Evolutionary conservation across 768 basidiomycete species (phyloP).

Genomic region (Leccinum fibrillosum): DNA sequence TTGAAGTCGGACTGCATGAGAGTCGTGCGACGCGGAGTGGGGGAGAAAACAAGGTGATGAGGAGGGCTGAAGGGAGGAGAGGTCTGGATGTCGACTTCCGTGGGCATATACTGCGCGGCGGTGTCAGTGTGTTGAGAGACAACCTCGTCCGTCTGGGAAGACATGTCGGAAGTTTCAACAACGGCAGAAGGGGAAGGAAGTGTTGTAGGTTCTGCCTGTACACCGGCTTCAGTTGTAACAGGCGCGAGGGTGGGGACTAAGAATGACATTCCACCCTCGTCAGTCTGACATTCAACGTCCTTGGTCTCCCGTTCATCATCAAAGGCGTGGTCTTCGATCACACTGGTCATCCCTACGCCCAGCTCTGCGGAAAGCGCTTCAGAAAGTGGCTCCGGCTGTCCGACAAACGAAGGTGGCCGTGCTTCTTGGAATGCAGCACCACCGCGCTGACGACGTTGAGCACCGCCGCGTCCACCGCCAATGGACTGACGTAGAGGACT

Average conservation of each 20-base stretch:
- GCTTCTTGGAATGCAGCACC: constrained; percentile 69
- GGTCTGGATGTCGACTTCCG: constrained; percentile 36
- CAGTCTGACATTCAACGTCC: constrained; percentile 69
- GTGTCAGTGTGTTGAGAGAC: constrained; percentile 35
- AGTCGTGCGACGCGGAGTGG: constrained; percentile 38
- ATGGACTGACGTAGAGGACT: constrained; percentile 66
- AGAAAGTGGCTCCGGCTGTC: constrained; percentile 68
- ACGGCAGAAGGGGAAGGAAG: constrained; percentile 11
- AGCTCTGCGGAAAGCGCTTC: constrained; percentile 71
- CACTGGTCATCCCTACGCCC: constrained; percentile 44
- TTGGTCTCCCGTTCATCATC: constrained; percentile 48
- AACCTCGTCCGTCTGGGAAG: constrained; percentile 50
- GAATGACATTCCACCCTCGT: constrained; percentile 35
- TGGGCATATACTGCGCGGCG: constrained; percentile 46
- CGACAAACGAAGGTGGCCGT: constrained; percentile 67
- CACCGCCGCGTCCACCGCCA: constrained; percentile 47
- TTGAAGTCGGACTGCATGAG: constrained; percentile 46
- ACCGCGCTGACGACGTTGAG: constrained; percentile 54
- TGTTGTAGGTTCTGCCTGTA: constrained; percentile 36
- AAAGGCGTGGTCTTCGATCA: constrained; percentile 38
- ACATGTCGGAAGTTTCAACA: constrained; percentile 32
- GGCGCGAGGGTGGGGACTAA: constrained; percentile 29
- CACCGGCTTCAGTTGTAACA: constrained; percentile 36
- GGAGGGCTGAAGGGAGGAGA: constrained; percentile 26
- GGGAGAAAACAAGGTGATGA: constrained; percentile 21